Conservation (phyloP, 495 filamentous ascomycete species). For the Rhizodiscina lignyota region DNA sequence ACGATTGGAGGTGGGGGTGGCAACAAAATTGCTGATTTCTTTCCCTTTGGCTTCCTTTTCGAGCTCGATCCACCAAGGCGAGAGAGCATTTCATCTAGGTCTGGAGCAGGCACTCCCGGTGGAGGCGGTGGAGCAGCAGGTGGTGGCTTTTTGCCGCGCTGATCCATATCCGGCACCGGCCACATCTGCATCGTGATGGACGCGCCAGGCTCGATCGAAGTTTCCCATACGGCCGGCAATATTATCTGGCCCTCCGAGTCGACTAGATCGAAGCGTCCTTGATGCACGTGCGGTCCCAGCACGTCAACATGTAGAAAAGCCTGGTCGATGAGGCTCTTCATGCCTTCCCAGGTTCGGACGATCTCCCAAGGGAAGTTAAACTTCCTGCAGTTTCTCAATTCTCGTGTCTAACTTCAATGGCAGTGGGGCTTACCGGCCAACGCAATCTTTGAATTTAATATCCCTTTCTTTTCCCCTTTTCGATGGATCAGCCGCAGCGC, state of each 20-base stretch:
- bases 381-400: too few species aligned
- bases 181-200: slow-evolving; percentile 88
- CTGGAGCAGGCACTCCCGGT: too few species aligned
- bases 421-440: too few species aligned
- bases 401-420: too few species aligned
- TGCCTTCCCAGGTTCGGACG: slow-evolving; percentile 68
- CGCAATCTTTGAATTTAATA: slow-evolving; percentile 73
- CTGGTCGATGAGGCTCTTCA: slow-evolving; percentile 70
- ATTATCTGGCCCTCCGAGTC: slow-evolving; percentile 71
- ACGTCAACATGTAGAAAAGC: slow-evolving; percentile 67
- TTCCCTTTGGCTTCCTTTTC: too few species aligned
- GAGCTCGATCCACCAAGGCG: too few species aligned
- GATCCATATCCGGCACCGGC: slow-evolving; percentile 67
- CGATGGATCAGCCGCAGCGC: slow-evolving; percentile 14
- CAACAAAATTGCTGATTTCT: too few species aligned
- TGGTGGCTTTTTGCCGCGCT: too few species aligned
- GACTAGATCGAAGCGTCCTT: slow-evolving; percentile 69
- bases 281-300: slow-evolving; percentile 58
- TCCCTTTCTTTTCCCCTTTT: slow-evolving; percentile 30
- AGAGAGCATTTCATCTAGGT: too few species aligned
- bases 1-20: too few species aligned
- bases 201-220: slow-evolving; percentile 68
- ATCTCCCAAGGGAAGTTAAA: slow-evolving; percentile 73
- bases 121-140: slow-evolving; percentile 27
- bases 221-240: slow-evolving; percentile 67